Percentiles rank a stretch among this genome's conserved stretches.
phyloP scores from a whole-genome alignment of 202 grass and related monocot genomes.

The Saccharum hybrid region DNA sequence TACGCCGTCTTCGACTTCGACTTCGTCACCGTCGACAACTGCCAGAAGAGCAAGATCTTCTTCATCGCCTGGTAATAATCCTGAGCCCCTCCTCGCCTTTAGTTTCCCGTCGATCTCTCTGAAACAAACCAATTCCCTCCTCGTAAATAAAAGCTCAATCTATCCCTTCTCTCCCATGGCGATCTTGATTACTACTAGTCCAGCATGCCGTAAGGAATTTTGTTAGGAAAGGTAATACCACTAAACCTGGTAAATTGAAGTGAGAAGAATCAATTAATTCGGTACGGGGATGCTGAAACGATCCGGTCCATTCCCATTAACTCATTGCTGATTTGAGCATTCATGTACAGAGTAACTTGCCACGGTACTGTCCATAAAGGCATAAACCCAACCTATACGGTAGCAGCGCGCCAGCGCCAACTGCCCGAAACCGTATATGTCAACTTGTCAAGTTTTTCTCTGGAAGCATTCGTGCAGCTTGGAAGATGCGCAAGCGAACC shows the following conservation, averaged over 20 bases:
- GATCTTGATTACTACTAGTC: too few species aligned
- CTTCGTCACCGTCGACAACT: conserved; percentile 95
- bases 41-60: conserved; percentile 99
- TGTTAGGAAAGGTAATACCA: background rate
- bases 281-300: background rate
- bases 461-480: conserved; percentile 25
- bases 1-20: conserved; percentile 99
- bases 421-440: conserved; percentile 5
- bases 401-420: background rate
- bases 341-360: conserved; percentile 12
- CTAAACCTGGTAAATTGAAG: background rate
- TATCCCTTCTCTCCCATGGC: too few species aligned
- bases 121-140: background rate
- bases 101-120: background rate
- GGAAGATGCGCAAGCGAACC: conserved; percentile 31
- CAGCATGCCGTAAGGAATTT: background rate
- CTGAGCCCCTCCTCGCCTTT: background rate
- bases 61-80: conserved; percentile 90
- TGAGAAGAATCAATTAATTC: background rate
- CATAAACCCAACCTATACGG: background rate
- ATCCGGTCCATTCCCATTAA: conserved; percentile 18
- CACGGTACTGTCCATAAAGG: background rate
- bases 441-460: conserved; percentile 29
- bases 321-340: background rate
- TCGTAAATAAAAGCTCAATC: background rate